phyloP scores from a whole-genome alignment of 495 filamentous ascomycete genomes.

The Physcia stellaris region DNA sequence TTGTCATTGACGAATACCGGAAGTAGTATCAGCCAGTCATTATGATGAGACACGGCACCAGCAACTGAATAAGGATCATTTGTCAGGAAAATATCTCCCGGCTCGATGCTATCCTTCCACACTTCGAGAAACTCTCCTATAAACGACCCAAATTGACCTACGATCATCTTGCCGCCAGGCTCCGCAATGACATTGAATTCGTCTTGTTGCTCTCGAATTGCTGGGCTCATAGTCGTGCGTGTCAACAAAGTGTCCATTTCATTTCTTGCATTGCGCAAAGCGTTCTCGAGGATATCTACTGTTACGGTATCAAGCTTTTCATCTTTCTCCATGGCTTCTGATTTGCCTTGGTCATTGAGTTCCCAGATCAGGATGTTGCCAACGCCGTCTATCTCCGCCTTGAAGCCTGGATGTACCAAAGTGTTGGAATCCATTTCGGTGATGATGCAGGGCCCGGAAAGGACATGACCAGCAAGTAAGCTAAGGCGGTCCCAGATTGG shows the following conservation, averaged over 20 bases:
- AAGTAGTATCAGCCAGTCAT: conserved; percentile 33
- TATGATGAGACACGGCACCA: conserved; percentile 35
- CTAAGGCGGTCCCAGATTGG: conserved; percentile 31
- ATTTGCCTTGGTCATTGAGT: conserved; percentile 9
- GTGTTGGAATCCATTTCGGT: conserved; percentile 40
- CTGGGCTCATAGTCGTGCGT: conserved; percentile 36
- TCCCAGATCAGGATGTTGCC: conserved; percentile 35
- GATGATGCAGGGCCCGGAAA: conserved; percentile 33
- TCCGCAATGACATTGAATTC: conserved; percentile 40
- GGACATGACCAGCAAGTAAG: conserved; percentile 24
- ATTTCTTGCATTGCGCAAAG: conserved; percentile 30
- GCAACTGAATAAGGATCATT: conserved; percentile 37
- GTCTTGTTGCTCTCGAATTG: conserved; percentile 38
- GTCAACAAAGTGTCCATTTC: conserved; percentile 41
- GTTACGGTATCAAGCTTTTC: conserved; percentile 23
- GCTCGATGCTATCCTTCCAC: conserved; percentile 32
- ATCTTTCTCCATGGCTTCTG: conserved; percentile 15
- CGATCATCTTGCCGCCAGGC: conserved; percentile 32
- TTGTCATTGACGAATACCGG: conserved; percentile 30
- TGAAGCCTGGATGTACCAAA: conserved; percentile 31
- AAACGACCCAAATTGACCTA: conserved; percentile 38
- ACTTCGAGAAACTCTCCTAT: conserved; percentile 32
- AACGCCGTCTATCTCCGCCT: conserved; percentile 27
- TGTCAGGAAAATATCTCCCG: conserved; percentile 37
- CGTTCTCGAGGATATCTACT: conserved; percentile 28